These are phyloP conservation scores for Trichoderma reesei DNA, from an alignment of 495 filamentous ascomycete genomes.

Conservation along the genomic window DNA sequence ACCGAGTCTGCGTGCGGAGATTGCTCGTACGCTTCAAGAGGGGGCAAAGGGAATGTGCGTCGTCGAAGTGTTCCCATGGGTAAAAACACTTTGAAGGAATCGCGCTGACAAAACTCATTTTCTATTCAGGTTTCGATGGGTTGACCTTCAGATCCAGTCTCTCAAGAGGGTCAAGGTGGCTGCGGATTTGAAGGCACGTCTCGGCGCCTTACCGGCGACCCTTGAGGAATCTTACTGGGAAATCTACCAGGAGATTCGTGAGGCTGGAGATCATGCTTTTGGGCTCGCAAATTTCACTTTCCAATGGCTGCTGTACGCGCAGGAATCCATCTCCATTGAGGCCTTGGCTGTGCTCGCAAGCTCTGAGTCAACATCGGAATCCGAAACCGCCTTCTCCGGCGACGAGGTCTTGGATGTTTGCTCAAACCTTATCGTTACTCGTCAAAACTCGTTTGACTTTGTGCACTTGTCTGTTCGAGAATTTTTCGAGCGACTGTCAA, in stretches of 20 bases:
- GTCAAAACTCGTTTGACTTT: slow-evolving; percentile 1
- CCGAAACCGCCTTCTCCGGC: not conserved
- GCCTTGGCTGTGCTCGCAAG: slow-evolving; percentile 6
- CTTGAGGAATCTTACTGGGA: slow-evolving; percentile 10
- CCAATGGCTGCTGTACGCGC: slow-evolving; percentile 12
- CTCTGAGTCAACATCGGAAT: not conserved
- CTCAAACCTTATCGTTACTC: slow-evolving; percentile 2
- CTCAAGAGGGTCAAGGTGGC: slow-evolving; percentile 10
- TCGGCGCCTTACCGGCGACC: slow-evolving; percentile 1
- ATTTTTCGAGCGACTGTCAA: not conserved
- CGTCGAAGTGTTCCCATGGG: not conserved
- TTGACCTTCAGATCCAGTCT: slow-evolving; percentile 13
- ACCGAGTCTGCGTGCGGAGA: slow-evolving; percentile 1
- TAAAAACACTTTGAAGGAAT: not conserved
- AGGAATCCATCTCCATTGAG: slow-evolving; percentile 7
- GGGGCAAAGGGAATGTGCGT: slow-evolving; percentile 7
- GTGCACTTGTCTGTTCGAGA: slow-evolving; percentile 6
- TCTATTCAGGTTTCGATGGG: slow-evolving; percentile 12
- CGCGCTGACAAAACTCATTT: not conserved
- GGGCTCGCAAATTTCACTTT: slow-evolving; percentile 13
- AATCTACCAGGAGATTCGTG: slow-evolving; percentile 6
- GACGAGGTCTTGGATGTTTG: slow-evolving; percentile 6
- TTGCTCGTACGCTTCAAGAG: not conserved
- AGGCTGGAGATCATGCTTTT: slow-evolving; percentile 8
- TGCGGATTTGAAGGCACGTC: slow-evolving; percentile 11